Conservation (phyloP, 1,284 basidiomycete species). For the Rhodofomes roseus region DNA sequence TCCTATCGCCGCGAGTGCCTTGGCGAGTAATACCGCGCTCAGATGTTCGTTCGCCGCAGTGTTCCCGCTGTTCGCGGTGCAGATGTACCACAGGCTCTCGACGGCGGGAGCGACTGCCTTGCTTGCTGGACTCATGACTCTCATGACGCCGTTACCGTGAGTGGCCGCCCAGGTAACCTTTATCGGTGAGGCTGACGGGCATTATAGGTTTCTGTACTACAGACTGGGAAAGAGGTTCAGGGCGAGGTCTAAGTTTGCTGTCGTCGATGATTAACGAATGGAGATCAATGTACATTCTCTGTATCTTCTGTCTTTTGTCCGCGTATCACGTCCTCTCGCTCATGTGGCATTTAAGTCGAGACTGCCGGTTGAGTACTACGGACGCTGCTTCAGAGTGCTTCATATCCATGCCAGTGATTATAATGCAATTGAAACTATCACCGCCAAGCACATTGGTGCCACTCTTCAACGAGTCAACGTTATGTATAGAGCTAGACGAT, state of each 20-base stretch:
- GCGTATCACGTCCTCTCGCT: too few species aligned
- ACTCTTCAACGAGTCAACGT: too few species aligned
- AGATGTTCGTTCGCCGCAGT: slow-evolving; percentile 65
- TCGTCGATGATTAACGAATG: too few species aligned
- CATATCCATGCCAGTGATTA: too few species aligned
- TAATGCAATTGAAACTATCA: too few species aligned
- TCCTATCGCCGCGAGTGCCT: slow-evolving; percentile 73
- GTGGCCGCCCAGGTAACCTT: slow-evolving; percentile 23
- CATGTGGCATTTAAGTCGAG: too few species aligned
- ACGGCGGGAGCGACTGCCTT: slow-evolving; percentile 75
- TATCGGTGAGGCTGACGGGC: not conserved
- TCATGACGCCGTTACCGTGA: slow-evolving; percentile 72
- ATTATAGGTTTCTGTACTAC: slow-evolving; percentile 37
- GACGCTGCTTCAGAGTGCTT: too few species aligned
- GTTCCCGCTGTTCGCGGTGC: slow-evolving; percentile 67
- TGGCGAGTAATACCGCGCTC: slow-evolving; percentile 71
- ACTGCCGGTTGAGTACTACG: too few species aligned
- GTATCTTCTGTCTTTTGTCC: too few species aligned
- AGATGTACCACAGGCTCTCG: slow-evolving; percentile 58
- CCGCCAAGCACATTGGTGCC: too few species aligned
- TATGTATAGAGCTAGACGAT: too few species aligned
- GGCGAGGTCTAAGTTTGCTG: slow-evolving; percentile 33
- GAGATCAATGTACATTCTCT: too few species aligned
- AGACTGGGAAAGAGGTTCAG: slow-evolving; percentile 38
- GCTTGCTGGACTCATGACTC: slow-evolving; percentile 65